Conservation (phyloP, 352 stramenopile genomes). For the Phytopythium chamaehyphon region DNA sequence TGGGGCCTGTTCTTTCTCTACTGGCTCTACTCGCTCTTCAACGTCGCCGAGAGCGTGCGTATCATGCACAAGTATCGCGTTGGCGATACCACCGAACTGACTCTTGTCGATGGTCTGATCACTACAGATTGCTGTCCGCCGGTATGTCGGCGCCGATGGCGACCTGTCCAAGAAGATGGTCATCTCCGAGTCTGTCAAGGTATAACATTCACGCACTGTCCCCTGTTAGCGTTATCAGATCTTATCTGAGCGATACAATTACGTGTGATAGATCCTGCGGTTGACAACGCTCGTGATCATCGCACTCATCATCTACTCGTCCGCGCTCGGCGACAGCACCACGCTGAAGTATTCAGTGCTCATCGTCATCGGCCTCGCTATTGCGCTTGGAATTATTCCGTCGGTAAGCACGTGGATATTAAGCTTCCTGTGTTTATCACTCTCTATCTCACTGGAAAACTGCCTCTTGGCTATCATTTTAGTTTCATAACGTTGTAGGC, state of each 20-base stretch:
- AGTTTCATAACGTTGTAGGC: conserved; percentile 85
- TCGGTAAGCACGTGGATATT: no score
- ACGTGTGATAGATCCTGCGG: conserved; percentile 69
- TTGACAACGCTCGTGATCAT: conserved; percentile 76
- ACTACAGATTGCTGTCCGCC: conserved; percentile 64
- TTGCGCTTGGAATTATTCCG: conserved; percentile 81
- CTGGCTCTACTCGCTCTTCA: conserved; percentile 89
- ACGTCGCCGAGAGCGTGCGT: conserved; percentile 82
- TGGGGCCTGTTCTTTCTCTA: conserved; percentile 87
- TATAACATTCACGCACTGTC: no score
- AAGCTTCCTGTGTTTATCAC: no score
- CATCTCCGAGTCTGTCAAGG: conserved; percentile 88
- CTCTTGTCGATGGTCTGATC: background rate
- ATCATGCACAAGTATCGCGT: background rate
- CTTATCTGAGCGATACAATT: no score
- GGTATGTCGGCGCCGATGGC: conserved; percentile 73
- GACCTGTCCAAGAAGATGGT: conserved; percentile 87
- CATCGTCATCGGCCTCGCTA: conserved; percentile 75
- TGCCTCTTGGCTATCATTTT: background rate
- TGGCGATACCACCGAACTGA: background rate
- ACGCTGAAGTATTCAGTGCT: conserved; percentile 84
- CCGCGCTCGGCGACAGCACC: conserved; percentile 58
- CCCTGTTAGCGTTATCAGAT: no score
- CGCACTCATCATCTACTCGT: conserved; percentile 84
- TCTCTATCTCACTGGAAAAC: no score